Evolutionary conservation across 169 alveolate species (phyloP), one percentile per base, ranked within the genome.

Genomic region (Eimeria praecox): DNA sequence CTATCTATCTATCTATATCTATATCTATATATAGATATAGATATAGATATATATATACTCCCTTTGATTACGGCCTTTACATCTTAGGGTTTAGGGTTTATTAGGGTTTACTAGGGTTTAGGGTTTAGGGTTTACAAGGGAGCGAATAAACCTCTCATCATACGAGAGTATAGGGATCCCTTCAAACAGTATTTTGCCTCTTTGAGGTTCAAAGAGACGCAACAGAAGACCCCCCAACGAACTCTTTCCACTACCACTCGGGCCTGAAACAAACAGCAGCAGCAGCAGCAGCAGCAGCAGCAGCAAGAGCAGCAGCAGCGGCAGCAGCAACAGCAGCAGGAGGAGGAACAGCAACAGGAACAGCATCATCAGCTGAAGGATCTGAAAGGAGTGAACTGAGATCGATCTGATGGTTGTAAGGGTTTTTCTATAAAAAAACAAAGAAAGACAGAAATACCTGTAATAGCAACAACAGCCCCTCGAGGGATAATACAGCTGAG

Each of bases 211-310:
- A 78, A 92, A 96, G 33, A 97, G 95, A 46, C 98, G 97, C 46
- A 96, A 92, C 33, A 97, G 83, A 30, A 95, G 97, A 0, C 96
- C 92, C 20, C 97, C 96, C 6, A 98, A 59, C 14, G 98, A 97
- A 62, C 97, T 94, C 94, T 98, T 98, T 14, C 99, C 99, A 73
- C 98, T 97, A 56, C 99, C 99, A 18, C 99, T 98, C 66, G 98
- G 96, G 1, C 99, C 99, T 83, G 96, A 52, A 18, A 24, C 52
- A 30, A 66, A 6, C 33, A 5, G 5, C 59, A 20, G 14, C 59
- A 52, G 52, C 52, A 30, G 18, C 78, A 66, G 33, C 33, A 5
- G 5, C 59, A 20, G 14, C 59, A 52, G 59, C 20, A 30, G 33
- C 77, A 66, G n/a, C 77, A 66, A 66, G 24, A 66, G 66, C 54